phyloP scores from a whole-genome alignment of 2,329 filamentous ascomycete species.

The Calonectria montana region DNA sequence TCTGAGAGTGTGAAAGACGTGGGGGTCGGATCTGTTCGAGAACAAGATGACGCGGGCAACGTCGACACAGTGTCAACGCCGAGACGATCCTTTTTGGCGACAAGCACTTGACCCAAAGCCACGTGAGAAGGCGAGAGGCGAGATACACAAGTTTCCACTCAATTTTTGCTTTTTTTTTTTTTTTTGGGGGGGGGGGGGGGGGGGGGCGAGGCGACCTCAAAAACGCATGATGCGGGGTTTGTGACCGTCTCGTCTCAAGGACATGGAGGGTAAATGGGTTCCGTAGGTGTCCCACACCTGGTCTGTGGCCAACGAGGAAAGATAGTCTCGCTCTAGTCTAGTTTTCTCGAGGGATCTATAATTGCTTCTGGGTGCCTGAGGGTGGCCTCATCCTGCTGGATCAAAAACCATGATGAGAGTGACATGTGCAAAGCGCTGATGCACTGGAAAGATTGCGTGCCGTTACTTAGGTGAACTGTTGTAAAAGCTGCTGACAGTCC shows the following conservation, averaged over 20 bases:
- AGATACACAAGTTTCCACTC: slow-evolving; percentile 5
- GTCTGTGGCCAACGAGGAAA: slow-evolving; percentile 16
- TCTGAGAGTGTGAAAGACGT: slow-evolving; percentile 7
- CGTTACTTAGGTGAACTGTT: background rate
- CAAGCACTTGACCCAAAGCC: background rate
- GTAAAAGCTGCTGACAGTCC: background rate
- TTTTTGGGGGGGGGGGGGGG: too few relatives aligned
- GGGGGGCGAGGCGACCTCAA: slow-evolving; percentile 19
- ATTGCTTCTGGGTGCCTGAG: slow-evolving; percentile 43
- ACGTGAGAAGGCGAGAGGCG: background rate
- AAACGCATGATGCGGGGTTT: slow-evolving; percentile 34
- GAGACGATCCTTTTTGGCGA: background rate
- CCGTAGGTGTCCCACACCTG: slow-evolving; percentile 4
- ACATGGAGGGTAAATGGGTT: slow-evolving; percentile 13
- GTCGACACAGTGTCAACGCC: background rate
- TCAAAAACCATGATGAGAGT: background rate
- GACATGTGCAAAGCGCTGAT: background rate
- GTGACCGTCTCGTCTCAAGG: slow-evolving; percentile 10
- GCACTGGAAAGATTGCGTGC: background rate
- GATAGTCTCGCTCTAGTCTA: slow-evolving; percentile 38
- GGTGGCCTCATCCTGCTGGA: slow-evolving; percentile 24
- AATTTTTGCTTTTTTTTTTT: slow-evolving; percentile 22
- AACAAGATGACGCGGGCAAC: background rate
- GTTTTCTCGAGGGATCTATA: slow-evolving; percentile 46
- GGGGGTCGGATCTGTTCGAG: slow-evolving; percentile 17